Conservation (phyloP, 2,329 filamentous ascomycete species). For the Botrytis pseudocinerea region DNA sequence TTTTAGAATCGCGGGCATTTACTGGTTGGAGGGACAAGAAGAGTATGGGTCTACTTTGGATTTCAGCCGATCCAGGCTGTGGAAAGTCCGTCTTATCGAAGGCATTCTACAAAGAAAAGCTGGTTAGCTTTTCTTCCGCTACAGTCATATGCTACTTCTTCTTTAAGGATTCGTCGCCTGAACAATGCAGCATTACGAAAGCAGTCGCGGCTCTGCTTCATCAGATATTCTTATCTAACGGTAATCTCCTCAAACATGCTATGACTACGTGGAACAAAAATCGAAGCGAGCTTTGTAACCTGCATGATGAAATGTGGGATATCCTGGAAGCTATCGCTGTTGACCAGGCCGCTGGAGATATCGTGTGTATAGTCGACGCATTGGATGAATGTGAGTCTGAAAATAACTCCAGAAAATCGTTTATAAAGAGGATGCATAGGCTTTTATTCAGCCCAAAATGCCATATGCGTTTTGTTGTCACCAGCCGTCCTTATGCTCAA, state of each 20-base stretch:
- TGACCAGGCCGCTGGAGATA: background rate
- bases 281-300: background rate
- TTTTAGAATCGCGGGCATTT: background rate
- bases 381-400: constrained; percentile 12
- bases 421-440: background rate
- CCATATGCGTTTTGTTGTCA: constrained; percentile 11
- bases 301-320: background rate
- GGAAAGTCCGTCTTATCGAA: constrained; percentile 15
- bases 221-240: constrained; percentile 1
- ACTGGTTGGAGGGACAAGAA: background rate
- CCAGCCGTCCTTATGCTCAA: constrained; percentile 17
- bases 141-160: constrained; percentile 8
- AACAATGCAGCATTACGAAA: background rate
- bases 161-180: background rate
- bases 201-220: constrained; percentile 5
- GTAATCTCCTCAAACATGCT: no score
- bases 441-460: background rate
- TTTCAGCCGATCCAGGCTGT: constrained; percentile 14
- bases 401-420: no score
- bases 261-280: no score
- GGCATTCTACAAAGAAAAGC: background rate
- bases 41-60: background rate
- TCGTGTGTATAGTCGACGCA: constrained; percentile 21
- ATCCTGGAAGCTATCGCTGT: background rate
- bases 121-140: background rate